Conservation (phyloP, 176 grass and related monocot species). For the Hsuehochloa calcarea region DNA sequence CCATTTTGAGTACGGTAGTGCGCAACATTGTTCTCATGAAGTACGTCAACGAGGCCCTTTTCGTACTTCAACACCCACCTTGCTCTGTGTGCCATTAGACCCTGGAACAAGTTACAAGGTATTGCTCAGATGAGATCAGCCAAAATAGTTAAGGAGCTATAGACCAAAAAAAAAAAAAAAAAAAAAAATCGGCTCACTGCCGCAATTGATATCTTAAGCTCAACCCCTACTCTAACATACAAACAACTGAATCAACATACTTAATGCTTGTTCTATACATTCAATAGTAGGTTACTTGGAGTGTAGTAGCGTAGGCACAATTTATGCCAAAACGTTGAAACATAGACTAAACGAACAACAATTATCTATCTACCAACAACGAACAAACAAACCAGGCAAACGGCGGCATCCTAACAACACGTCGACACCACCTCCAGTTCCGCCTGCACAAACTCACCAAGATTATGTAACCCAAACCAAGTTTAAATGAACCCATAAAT, state of each 20-base stretch:
- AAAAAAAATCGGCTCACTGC: background rate
- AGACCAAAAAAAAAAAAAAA: background rate
- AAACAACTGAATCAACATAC: background rate
- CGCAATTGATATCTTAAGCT: background rate
- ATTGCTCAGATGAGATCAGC: background rate
- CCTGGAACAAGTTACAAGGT: background rate
- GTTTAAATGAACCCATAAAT: background rate
- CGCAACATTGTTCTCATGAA: slow-evolving; percentile 43
- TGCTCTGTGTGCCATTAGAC: slow-evolving; percentile 47
- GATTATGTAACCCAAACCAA: too few relatives aligned
- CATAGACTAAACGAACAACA: too few relatives aligned
- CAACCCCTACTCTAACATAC: background rate
- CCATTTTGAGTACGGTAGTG: slow-evolving; percentile 46
- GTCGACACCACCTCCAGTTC: background rate
- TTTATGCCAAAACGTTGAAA: background rate
- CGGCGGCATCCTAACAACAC: background rate
- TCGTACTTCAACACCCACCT: slow-evolving; percentile 52
- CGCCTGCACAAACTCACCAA: background rate
- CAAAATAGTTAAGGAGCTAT: background rate
- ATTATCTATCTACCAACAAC: background rate
- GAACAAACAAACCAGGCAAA: background rate
- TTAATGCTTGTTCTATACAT: background rate
- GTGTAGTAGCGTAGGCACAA: background rate
- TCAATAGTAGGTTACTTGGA: background rate
- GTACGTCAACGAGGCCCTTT: slow-evolving; percentile 49